Conservation (phyloP, 2,329 filamentous ascomycete genomes). For the Aureobasidium pullulans region DNA sequence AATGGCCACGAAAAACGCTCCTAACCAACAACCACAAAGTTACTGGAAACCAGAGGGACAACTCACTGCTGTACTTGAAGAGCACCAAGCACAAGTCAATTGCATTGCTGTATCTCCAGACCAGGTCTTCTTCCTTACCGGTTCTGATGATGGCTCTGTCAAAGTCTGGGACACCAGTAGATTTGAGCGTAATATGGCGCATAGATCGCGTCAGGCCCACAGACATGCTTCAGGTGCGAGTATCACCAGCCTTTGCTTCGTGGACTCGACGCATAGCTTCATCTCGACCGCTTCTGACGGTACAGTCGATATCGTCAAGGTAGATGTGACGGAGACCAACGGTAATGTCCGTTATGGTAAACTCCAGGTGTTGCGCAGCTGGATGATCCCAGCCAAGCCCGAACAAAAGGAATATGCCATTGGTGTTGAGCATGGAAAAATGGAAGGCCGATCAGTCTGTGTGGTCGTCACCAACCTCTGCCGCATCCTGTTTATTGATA, state of each 20-base stretch:
- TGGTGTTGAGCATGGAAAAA: constrained; percentile 87
- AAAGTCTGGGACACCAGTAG: constrained; percentile 90
- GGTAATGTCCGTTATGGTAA: constrained; percentile 62
- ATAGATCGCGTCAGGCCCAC: constrained; percentile 80
- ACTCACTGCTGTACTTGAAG: constrained; percentile 79
- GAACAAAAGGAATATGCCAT: constrained; percentile 62
- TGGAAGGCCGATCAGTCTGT: constrained; percentile 73
- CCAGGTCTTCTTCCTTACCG: constrained; percentile 90
- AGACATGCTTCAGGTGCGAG: constrained; percentile 62
- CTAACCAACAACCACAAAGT: constrained; percentile 41
- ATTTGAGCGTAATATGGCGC: constrained; percentile 83
- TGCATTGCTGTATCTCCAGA: constrained; percentile 78
- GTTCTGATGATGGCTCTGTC: constrained; percentile 81
- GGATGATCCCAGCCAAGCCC: constrained; percentile 51
- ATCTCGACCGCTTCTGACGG: constrained; percentile 86
- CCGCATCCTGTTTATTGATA: constrained; percentile 73
- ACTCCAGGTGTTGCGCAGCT: constrained; percentile 67
- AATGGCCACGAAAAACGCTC: constrained; percentile 56
- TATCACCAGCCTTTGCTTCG: constrained; percentile 78
- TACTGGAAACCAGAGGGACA: constrained; percentile 79
- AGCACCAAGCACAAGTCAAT: constrained; percentile 77
- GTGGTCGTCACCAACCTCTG: constrained; percentile 81
- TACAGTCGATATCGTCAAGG: constrained; percentile 79
- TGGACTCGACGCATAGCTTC: constrained; percentile 91
- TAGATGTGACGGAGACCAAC: constrained; percentile 56